Evolutionary conservation across 768 basidiomycete species (phyloP).

Genomic region (Xerocomellus chrysenteron): DNA sequence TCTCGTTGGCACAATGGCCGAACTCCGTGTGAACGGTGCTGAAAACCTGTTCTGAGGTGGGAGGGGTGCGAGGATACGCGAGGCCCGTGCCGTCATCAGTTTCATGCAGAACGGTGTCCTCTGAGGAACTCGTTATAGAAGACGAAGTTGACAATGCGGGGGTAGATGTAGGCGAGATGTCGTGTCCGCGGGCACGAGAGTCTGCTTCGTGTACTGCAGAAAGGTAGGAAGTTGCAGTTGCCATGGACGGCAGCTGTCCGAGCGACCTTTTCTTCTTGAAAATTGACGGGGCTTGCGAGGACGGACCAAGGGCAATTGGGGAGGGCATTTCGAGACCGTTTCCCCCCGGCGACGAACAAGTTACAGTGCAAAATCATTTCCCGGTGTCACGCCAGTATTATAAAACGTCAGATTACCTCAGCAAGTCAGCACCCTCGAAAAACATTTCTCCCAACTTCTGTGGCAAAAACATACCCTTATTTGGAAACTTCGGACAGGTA

Average conservation of each 20-base stretch:
- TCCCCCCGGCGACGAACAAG: constrained; percentile 11
- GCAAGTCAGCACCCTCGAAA: constrained; percentile 11
- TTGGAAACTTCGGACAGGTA: not conserved
- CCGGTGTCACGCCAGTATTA: constrained; percentile 19
- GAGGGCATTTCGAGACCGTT: constrained; percentile 42
- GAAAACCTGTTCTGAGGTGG: constrained; percentile 79
- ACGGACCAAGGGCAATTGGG: constrained; percentile 61
- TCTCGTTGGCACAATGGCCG: constrained; percentile 82
- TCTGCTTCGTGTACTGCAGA: constrained; percentile 65
- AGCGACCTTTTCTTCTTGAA: constrained; percentile 58
- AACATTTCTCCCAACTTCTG: not conserved
- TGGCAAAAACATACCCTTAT: not conserved
- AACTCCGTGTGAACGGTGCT: constrained; percentile 86
- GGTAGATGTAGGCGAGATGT: constrained; percentile 56
- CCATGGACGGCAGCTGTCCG: constrained; percentile 37
- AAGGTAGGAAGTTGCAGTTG: constrained; percentile 59
- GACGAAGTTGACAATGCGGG: constrained; percentile 76
- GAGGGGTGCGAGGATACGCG: constrained; percentile 60
- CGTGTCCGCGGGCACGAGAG: constrained; percentile 56
- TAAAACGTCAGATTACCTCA: constrained; percentile 25
- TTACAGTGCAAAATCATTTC: constrained; percentile 8
- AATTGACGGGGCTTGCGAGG: constrained; percentile 52
- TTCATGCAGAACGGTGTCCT: constrained; percentile 64
- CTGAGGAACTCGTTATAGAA: constrained; percentile 64
- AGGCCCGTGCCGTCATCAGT: constrained; percentile 56